A percentile compares a stretch with the other conserved stretches of the same genome.
These are phyloP conservation scores for Salix koriyanagi DNA, from an alignment of 345 rosid genomes.

Conservation along the genomic window DNA sequence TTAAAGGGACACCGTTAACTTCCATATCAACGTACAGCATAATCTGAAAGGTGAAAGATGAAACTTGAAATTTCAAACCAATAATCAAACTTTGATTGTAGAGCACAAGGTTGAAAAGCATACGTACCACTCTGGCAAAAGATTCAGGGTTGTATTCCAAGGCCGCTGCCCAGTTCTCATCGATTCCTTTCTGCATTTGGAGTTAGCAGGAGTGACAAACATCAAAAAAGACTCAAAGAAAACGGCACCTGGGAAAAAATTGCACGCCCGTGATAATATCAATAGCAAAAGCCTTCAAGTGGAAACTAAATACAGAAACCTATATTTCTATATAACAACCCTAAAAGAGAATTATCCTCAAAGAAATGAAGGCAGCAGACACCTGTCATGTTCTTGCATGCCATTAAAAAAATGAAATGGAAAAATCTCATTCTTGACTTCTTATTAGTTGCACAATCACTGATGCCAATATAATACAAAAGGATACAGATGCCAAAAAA, in stretches of 20 bases:
- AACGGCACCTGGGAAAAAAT: not conserved
- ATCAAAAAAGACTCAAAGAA: not conserved
- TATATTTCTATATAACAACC: not conserved
- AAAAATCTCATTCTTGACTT: not conserved
- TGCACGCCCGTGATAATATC: not conserved
- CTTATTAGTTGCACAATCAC: not conserved
- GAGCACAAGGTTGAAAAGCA: slow-evolving; percentile 15
- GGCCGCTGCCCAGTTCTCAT: slow-evolving; percentile 99
- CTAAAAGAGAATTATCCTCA: not conserved
- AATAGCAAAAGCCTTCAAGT: not conserved
- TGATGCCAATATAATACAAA: not conserved
- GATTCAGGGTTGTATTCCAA: slow-evolving; percentile 95
- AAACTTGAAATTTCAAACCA: slow-evolving; percentile 8
- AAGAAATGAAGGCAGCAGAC: not conserved
- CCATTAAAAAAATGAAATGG: not conserved
- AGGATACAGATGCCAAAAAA: not conserved
- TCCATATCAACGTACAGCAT: slow-evolving; percentile 99
- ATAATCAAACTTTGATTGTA: slow-evolving; percentile 1
- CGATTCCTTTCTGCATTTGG: slow-evolving; percentile 84
- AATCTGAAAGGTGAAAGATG: slow-evolving; percentile 44
- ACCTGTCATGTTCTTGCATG: not conserved
- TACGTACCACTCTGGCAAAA: slow-evolving; percentile 96
- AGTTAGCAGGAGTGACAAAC: slow-evolving; percentile 8
- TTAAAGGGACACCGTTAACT: slow-evolving; percentile 85
- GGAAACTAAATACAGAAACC: not conserved